These are phyloP conservation scores for Bipolaris cookei DNA, from an alignment of 2,329 filamentous ascomycete species.

Conservation along the genomic window DNA sequence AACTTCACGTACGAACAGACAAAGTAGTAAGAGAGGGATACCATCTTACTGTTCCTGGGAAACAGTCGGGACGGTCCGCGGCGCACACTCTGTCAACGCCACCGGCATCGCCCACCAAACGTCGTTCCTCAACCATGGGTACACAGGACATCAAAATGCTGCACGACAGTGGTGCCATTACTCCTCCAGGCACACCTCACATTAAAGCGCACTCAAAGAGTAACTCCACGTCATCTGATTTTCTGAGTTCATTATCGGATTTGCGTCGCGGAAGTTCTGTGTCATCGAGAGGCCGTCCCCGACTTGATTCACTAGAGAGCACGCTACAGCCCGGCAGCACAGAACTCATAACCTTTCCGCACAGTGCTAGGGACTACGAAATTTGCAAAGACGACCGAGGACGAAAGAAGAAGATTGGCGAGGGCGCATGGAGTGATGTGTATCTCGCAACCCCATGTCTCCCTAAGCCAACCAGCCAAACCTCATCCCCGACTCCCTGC, in stretches of 20 bases:
- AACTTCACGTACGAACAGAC: conserved; percentile 21
- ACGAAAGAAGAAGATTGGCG: conserved; percentile 39
- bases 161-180: conserved; percentile 30
- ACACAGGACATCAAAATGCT: conserved; percentile 14
- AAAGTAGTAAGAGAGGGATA: conserved; percentile 13
- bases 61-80: conserved; percentile 7
- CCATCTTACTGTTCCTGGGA: conserved; percentile 10
- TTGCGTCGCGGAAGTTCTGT: conserved; percentile 32
- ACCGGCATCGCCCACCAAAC: conserved; percentile 34
- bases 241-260: conserved; percentile 25
- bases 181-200: conserved; percentile 42
- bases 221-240: conserved; percentile 28
- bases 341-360: conserved; percentile 32
- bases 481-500: not conserved
- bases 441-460: conserved; percentile 40
- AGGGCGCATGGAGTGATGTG: conserved; percentile 48
- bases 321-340: conserved; percentile 28
- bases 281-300: conserved; percentile 18
- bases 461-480: conserved; percentile 18
- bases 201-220: conserved; percentile 27
- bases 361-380: conserved; percentile 37
- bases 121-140: conserved; percentile 26
- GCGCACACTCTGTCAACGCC: conserved; percentile 30
- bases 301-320: conserved; percentile 23
- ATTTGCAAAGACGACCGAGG: conserved; percentile 30